Conservation (phyloP, 345 rosid species). For the Lepidium aucheri region DNA sequence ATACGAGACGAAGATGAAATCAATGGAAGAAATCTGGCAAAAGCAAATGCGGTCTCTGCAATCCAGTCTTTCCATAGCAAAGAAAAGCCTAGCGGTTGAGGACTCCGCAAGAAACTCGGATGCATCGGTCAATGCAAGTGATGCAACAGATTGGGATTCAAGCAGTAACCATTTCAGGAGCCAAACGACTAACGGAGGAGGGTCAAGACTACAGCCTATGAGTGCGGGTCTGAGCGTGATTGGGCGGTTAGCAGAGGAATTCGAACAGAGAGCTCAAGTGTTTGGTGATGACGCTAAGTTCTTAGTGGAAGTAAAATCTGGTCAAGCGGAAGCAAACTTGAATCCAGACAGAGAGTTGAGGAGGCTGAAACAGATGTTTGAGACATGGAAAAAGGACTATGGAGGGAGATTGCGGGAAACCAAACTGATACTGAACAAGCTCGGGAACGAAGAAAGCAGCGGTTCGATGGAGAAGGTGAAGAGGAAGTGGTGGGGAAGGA, state of each 20-base stretch:
- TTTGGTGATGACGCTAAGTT: slow-evolving; percentile 95
- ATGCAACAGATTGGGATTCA: slow-evolving; percentile 73
- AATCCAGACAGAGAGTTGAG: slow-evolving; percentile 82
- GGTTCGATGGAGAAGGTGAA: slow-evolving; percentile 59
- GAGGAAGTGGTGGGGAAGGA: slow-evolving; percentile 97
- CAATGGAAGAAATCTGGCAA: slow-evolving; percentile 99
- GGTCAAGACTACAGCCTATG: slow-evolving; percentile 54
- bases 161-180: slow-evolving; percentile 44
- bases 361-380: slow-evolving; percentile 92
- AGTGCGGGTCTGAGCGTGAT: slow-evolving; percentile 81
- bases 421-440: slow-evolving; percentile 73
- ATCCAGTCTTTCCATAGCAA: slow-evolving; percentile 93
- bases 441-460: slow-evolving; percentile 69
- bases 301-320: slow-evolving; percentile 94
- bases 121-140: slow-evolving; percentile 79
- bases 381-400: slow-evolving; percentile 96
- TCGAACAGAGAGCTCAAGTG: slow-evolving; percentile 93
- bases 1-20: slow-evolving; percentile 90
- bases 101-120: slow-evolving; percentile 85
- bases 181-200: slow-evolving; percentile 61
- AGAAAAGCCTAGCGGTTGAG: slow-evolving; percentile 85
- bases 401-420: slow-evolving; percentile 77
- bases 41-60: slow-evolving; percentile 97
- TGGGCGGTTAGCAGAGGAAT: slow-evolving; percentile 84
- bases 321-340: slow-evolving; percentile 91